phyloP scores from a whole-genome alignment of 768 basidiomycete genomes.

The Coprinellus aureogranulatus region DNA sequence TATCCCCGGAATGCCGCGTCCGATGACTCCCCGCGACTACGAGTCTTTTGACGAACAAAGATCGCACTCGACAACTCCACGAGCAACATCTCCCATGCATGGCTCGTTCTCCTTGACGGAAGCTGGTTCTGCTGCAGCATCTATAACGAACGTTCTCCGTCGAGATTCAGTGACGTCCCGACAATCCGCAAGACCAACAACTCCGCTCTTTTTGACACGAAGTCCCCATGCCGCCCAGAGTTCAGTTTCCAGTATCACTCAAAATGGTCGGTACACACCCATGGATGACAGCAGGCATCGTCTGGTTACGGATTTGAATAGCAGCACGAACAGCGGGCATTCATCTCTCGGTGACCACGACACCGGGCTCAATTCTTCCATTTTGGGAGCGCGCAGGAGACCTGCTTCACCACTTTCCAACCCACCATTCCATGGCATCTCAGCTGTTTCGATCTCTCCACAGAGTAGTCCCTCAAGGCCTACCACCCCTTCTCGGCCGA shows the following conservation, averaged over 20 bases:
- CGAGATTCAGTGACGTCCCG: conserved; percentile 55
- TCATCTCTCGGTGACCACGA: conserved; percentile 39
- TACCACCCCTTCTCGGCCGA: conserved; percentile 52
- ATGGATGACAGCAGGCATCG: conserved; percentile 40
- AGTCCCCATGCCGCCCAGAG: conserved; percentile 22
- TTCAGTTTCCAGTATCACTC: conserved; percentile 12
- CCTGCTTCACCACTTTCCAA: conserved; percentile 72
- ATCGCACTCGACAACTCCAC: conserved; percentile 74
- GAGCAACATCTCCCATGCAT: conserved; percentile 66
- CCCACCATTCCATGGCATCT: conserved; percentile 6
- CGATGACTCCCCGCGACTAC: conserved; percentile 83
- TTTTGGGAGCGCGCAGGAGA: conserved; percentile 50
- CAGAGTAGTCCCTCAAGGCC: conserved; percentile 46
- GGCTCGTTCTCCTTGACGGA: conserved; percentile 28
- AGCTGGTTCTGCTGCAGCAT: conserved; percentile 26
- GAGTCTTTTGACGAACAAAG: conserved; percentile 65
- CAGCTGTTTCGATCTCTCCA: neutral
- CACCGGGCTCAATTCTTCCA: conserved; percentile 47
- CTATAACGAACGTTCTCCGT: conserved; percentile 40
- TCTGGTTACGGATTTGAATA: conserved; percentile 24
- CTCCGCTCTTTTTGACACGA: conserved; percentile 59
- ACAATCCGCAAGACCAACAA: conserved; percentile 44
- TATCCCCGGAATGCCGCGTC: conserved; percentile 86
- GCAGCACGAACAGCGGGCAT: neutral
- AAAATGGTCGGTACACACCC: conserved; percentile 66